Evolutionary conservation across 139 green algal genomes (phyloP).

Genomic region (Tetradesmus lagerheimii): DNA sequence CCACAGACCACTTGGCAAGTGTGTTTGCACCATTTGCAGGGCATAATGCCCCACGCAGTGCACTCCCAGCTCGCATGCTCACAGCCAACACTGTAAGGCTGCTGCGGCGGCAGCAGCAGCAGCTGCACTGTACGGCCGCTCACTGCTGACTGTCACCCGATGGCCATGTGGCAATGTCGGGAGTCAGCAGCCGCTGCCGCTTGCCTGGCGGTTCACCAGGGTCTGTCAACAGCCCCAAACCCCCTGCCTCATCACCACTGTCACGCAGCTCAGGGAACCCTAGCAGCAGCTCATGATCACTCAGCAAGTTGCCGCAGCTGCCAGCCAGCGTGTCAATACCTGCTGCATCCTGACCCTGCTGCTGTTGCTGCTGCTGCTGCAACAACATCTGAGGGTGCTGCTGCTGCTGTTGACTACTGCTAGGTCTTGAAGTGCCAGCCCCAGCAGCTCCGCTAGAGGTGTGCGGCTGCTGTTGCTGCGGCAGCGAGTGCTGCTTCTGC

Average conservation of each 20-base stretch:
- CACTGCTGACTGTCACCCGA: not conserved
- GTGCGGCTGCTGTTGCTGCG: constrained; percentile 22
- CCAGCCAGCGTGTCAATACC: not conserved
- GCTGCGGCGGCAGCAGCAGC: not conserved
- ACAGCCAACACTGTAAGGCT: not conserved
- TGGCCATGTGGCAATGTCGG: not conserved
- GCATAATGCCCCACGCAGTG: not conserved
- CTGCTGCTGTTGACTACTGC: constrained; percentile 4
- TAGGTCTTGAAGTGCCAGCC: not conserved
- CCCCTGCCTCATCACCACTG: not conserved
- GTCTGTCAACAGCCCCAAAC: not conserved
- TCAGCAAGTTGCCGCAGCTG: constrained; percentile 23
- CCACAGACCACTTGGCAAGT: too few relatives aligned
- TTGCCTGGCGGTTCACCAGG: not conserved
- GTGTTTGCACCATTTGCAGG: not conserved
- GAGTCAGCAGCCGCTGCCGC: constrained; percentile 8
- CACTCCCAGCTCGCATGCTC: not conserved
- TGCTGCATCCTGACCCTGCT: not conserved
- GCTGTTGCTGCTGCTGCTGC: not conserved
- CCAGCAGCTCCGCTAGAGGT: not conserved
- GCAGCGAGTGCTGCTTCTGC: constrained; percentile 3
- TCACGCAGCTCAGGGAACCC: constrained; percentile 5
- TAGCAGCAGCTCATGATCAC: constrained; percentile 30
- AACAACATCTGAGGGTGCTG: not conserved
- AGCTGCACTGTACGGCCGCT: not conserved